Base-by-base conservation (phyloP, 345 rosid species). In the Nasturtium officinale region DNA sequence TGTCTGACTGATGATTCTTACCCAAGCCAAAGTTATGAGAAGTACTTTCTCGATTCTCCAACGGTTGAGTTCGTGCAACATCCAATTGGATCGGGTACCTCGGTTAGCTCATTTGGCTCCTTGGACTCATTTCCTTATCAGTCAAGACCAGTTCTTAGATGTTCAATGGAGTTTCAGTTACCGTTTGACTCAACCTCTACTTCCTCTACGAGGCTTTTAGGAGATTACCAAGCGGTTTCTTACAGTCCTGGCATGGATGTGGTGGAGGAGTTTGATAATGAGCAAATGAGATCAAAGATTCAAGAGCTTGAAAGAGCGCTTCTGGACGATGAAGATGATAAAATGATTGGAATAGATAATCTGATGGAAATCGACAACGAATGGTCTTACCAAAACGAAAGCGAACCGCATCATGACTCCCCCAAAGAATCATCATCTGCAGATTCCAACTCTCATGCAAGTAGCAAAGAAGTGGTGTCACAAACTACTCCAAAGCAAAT, bases 231-330 rank as follows among this genome's bases (percentile, higher is more conserved):
- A 73, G 55, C 72, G 50, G 83, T 48, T 54, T 79, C 69, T 11
- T 85, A 78, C 52, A 85, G 90, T 71, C 84, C 83, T 13, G 80
- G 85, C 73, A 81, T 81, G 59, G 90, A 82, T 75, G 72, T 76
- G 13, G 77, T 71, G 46, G 91, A 84, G 25, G 91, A 85, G 43
- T 86, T 74, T 57, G 87, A 84, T 60, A 82, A 86, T 70, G 83
- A 85, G 69, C 75, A 74, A 16, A 71, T 95, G 87, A 87, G 85
- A 75, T 58, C 89, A 65, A 95, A 88, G 85, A 85, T 95, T 77
- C 86, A 82, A 74, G 99, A 95, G 60, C 86, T 95, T 38, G 99
- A 95, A 78, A 88, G 90, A 82, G 96, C 83, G 9, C 79, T 95
- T 33, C 90, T 95, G 1, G 85, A 69, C 25, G 98, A 93, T 62